These are phyloP conservation scores for Aspergillus carlsbadensis DNA, from an alignment of 495 filamentous ascomycete species.

Conservation along the genomic window DNA sequence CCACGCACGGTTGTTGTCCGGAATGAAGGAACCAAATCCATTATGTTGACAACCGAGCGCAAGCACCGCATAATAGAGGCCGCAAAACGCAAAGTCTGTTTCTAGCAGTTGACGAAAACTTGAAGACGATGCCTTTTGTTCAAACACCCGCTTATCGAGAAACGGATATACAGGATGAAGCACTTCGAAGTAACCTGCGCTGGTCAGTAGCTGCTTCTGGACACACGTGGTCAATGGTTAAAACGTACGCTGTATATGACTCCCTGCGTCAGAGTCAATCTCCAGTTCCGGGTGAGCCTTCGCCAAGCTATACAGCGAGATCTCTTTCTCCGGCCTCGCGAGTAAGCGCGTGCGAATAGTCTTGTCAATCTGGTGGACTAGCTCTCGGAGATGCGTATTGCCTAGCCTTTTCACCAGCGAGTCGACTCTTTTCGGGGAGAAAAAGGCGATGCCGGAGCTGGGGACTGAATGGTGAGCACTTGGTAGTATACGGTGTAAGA, in stretches of 20 bases:
- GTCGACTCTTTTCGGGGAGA: conserved; percentile 6
- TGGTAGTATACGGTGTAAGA: not conserved
- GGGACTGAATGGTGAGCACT: not conserved
- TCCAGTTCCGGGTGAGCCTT: not conserved
- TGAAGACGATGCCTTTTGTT: not conserved
- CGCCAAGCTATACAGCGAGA: not conserved
- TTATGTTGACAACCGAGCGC: conserved; percentile 32
- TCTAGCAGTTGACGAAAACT: not conserved
- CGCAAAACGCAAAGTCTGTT: conserved; percentile 14
- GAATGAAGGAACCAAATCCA: conserved; percentile 23
- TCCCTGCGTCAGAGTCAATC: not conserved
- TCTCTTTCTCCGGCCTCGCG: not conserved
- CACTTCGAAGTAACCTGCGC: conserved; percentile 7
- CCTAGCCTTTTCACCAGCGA: conserved; percentile 5
- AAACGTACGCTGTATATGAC: not conserved
- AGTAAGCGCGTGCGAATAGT: conserved; percentile 7
- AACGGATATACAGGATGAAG: conserved; percentile 13
- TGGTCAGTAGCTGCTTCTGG: too few relatives aligned
- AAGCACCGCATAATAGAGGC: conserved; percentile 29
- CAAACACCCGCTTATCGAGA: not conserved
- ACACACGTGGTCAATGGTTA: too few relatives aligned
- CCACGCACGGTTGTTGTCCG: conserved; percentile 27
- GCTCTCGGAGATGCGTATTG: not conserved
- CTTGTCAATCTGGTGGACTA: conserved; percentile 7
- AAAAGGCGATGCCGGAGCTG: conserved; percentile 11